These are phyloP conservation scores for Moniliophthora roreri DNA, from an alignment of 1,284 basidiomycete genomes.

Conservation along the genomic window DNA sequence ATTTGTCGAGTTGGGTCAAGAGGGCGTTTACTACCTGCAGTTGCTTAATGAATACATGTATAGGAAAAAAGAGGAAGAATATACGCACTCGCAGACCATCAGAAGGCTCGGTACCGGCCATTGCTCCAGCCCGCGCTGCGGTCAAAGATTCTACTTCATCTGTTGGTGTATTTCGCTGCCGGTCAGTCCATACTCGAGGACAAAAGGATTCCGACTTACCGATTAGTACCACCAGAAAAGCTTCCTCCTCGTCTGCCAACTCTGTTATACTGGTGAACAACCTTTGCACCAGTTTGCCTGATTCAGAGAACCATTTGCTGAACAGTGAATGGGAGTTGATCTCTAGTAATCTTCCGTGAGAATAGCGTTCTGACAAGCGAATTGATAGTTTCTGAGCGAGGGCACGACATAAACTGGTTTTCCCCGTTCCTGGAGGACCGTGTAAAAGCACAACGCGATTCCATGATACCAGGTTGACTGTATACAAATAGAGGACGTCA, in stretches of 20 bases:
- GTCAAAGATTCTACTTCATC: slow-evolving; percentile 98
- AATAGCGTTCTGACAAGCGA: slow-evolving; percentile 82
- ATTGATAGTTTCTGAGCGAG: slow-evolving; percentile 96
- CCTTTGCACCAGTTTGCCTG: slow-evolving; percentile 95
- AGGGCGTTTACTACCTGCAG: slow-evolving; percentile 94
- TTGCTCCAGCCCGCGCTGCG: slow-evolving; percentile 89
- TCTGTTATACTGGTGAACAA: slow-evolving; percentile 89
- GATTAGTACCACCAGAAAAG: slow-evolving; percentile 94
- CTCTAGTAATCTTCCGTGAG: slow-evolving; percentile 86
- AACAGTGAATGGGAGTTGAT: slow-evolving; percentile 98
- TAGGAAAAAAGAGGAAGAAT: neutral
- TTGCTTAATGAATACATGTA: neutral
- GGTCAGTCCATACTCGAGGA: neutral
- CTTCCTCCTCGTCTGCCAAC: slow-evolving; percentile 85
- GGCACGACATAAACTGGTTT: slow-evolving; percentile 93
- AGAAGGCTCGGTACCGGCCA: slow-evolving; percentile 92
- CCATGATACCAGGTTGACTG: slow-evolving; percentile 92
- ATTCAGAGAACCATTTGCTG: slow-evolving; percentile 98
- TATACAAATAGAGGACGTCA: slow-evolving; percentile 2
- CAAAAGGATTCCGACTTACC: slow-evolving; percentile 47
- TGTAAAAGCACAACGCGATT: slow-evolving; percentile 94
- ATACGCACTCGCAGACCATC: slow-evolving; percentile 85
- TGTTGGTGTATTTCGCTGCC: slow-evolving; percentile 31
- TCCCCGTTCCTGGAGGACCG: slow-evolving; percentile 97
- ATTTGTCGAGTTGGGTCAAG: slow-evolving; percentile 94